Conservation (phyloP, 2,329 filamentous ascomycete species). For the Ascochyta viciae-villosae region DNA sequence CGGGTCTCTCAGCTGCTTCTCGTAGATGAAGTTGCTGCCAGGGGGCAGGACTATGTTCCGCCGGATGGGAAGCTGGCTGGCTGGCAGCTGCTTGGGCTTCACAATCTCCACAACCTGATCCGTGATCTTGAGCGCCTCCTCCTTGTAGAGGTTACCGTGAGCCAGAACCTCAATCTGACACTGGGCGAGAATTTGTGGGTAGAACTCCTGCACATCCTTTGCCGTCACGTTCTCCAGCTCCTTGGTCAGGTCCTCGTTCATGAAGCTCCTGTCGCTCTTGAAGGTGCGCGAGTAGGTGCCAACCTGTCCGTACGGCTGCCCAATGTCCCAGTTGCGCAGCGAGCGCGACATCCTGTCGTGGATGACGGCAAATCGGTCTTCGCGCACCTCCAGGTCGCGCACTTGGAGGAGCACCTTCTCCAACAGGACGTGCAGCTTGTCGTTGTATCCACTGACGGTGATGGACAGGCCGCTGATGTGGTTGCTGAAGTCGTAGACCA, state of each 20-base stretch:
- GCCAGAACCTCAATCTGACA: conserved; percentile 86
- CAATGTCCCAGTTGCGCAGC: conserved; percentile 85
- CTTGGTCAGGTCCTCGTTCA: conserved; percentile 79
- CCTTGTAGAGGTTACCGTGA: conserved; percentile 93
- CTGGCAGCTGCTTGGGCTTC: conserved; percentile 75
- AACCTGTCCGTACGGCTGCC: conserved; percentile 89
- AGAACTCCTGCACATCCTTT: conserved; percentile 77
- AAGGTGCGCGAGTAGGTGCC: conserved; percentile 83
- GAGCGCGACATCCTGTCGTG: conserved; percentile 81
- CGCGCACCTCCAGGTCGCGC: conserved; percentile 80
- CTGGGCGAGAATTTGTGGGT: conserved; percentile 80
- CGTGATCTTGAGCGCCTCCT: conserved; percentile 86
- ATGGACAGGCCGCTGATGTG: conserved; percentile 78
- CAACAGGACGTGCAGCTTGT: conserved; percentile 89
- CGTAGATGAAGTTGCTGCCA: conserved; percentile 84
- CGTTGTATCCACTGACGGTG: conserved; percentile 89
- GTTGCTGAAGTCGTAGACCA: conserved; percentile 80
- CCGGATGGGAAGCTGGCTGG: conserved; percentile 78
- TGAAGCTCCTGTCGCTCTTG: conserved; percentile 75
- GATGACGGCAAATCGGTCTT: conserved; percentile 90
- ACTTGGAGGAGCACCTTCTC: conserved; percentile 88
- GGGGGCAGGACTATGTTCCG: conserved; percentile 79
- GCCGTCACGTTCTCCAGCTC: conserved; percentile 78
- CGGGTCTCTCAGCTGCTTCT: conserved; percentile 80
- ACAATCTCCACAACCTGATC: conserved; percentile 81